A percentile compares a stretch with the other conserved stretches of the same genome.
Conservation (phyloP, 352 stramenopile species). For the Globisporangium abappressorium region DNA sequence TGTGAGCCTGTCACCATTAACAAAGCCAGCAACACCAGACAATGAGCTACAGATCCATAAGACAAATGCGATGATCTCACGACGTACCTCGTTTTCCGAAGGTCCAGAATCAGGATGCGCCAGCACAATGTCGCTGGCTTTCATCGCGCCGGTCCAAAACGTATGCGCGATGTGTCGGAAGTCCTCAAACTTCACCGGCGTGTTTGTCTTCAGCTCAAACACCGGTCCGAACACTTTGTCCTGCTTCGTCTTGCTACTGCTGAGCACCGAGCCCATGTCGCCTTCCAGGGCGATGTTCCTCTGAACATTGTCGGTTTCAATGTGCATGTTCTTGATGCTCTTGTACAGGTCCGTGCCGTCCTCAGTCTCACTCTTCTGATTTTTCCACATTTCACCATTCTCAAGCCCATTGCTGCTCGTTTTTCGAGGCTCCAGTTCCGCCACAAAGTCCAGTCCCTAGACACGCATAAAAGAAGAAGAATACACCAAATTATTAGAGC, state of each 20-base stretch:
- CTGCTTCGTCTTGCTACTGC: constrained; percentile 11
- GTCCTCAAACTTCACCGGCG: constrained; percentile 5
- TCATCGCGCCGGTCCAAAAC: constrained; percentile 2
- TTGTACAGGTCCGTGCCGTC: constrained; percentile 6
- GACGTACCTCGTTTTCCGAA: not conserved
- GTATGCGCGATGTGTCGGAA: constrained; percentile 5
- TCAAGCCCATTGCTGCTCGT: not conserved
- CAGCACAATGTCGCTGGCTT: not conserved
- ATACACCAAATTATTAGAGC: not conserved
- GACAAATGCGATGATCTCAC: not conserved
- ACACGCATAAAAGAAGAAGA: not conserved
- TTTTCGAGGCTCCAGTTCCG: constrained; percentile 1
- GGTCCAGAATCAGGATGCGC: not conserved
- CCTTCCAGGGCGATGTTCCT: constrained; percentile 1
- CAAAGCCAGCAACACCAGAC: not conserved
- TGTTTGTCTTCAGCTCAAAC: constrained; percentile 19
- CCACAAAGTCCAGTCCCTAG: constrained; percentile 7
- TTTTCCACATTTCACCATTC: not conserved
- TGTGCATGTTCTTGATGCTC: constrained; percentile 14
- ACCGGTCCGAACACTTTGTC: constrained; percentile 13
- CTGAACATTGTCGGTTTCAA: constrained; percentile 12
- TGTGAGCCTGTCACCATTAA: not conserved
- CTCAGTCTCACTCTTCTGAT: not conserved
- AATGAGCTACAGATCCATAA: not conserved
- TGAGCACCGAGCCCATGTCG: constrained; percentile 8